Evolutionary conservation across 257 asterid species (phyloP), one percentile per base, ranked within the genome.

Genomic region (Gentiana macrophylla): DNA sequence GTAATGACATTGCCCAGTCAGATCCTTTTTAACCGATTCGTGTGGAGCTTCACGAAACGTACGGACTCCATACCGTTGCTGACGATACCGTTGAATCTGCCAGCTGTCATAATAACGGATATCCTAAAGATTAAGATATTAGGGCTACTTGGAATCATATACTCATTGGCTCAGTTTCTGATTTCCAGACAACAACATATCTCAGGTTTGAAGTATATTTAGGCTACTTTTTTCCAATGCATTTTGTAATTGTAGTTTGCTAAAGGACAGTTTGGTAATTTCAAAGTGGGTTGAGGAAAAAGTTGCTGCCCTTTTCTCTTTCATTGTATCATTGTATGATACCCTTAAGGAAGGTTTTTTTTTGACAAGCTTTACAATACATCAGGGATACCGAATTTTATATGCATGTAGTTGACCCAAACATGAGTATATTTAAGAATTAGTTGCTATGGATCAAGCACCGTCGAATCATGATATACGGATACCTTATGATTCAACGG

Each of bases 131-230:
- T 88, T 33, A 92, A 73, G 89, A 82, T 88, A 53, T 72, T 92
- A 79, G 99, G 94, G 70, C 86, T 92, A 47, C 95, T 92, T 33
- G 99, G 97, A 56, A 78, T 80, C 57, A 80, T 92, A 67, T 92
- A 88, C 70, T 83, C 95, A 24, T 62, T 92, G 74, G 86, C 84
- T 35, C 97, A 92, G 80, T 88, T 79, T 72, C 81, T 88, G 55
- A 79, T 92, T 24, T 86, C 97, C 49, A 83, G 84, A 71, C 99
- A 82, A 69, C 95, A 83, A 37, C 70, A 81, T 70, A 67, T 88
- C 45, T 81, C 94, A n/a, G 99, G 99, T 64, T 55, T 92, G 80
- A 88, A 79, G 81, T 92, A 78, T 75, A 88, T 92, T 76, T 91
- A 86, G 94, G 62, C 53, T 61, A 4, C 46, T 10, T 10, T 24